Conservation (phyloP, 2,329 filamentous ascomycete genomes). For the Hysterium pulicare region DNA sequence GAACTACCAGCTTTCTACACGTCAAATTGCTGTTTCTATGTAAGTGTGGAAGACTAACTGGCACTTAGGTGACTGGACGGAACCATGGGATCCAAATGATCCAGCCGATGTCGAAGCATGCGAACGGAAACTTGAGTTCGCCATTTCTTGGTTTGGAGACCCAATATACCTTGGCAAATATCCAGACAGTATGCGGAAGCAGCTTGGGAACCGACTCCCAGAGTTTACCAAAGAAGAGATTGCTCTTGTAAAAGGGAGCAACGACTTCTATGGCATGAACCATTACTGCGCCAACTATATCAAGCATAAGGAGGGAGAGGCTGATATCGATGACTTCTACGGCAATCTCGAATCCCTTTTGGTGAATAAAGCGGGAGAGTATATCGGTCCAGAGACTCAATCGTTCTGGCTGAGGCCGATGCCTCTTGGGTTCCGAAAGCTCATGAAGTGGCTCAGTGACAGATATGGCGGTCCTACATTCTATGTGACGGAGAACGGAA, state of each 20-base stretch:
- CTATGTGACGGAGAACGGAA: slow-evolving; percentile 88
- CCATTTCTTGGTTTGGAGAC: slow-evolving; percentile 85
- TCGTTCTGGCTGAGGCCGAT: slow-evolving; percentile 77
- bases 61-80: slow-evolving; percentile 65
- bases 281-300: slow-evolving; percentile 89
- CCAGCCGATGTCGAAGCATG: slow-evolving; percentile 71
- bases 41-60: too few species aligned
- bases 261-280: slow-evolving; percentile 95
- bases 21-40: too few species aligned
- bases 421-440: slow-evolving; percentile 70
- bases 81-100: slow-evolving; percentile 78
- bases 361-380: slow-evolving; percentile 67
- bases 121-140: slow-evolving; percentile 80
- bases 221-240: slow-evolving; percentile 69
- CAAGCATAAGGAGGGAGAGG: slow-evolving; percentile 62
- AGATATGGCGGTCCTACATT: slow-evolving; percentile 74
- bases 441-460: slow-evolving; percentile 57
- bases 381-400: slow-evolving; percentile 79
- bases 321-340: slow-evolving; percentile 64
- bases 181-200: slow-evolving; percentile 76
- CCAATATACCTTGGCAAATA: slow-evolving; percentile 83
- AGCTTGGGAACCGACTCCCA: slow-evolving; percentile 75
- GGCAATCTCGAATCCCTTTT: slow-evolving; percentile 74
- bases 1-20: too few species aligned
- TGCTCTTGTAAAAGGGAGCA: slow-evolving; percentile 75